Base-by-base conservation (phyloP, 2,329 filamentous ascomycete species). In the Xylariaceae sp. region DNA sequence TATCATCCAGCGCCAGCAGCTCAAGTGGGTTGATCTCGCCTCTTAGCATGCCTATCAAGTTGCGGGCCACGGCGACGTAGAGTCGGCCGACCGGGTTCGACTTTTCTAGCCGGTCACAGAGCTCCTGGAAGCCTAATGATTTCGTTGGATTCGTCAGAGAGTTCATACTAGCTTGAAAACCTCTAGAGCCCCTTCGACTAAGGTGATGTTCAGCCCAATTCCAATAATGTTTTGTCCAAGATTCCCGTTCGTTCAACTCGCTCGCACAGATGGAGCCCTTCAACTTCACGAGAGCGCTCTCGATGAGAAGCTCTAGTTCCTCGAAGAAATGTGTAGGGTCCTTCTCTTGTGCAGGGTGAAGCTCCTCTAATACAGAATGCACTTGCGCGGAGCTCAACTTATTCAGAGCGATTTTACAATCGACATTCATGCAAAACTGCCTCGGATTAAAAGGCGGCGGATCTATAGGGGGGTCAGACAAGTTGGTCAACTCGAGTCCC, bases 361-460 rank as follows among this genome's bases (percentile, higher is more conserved):
- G 7, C 15, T 32, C n/a, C 11, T 43, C 33, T 5, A 56, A 20
- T 10, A 49, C 11, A 4, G 36, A 13, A 15, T 10, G 24, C 13
- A 44, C n/a, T 6, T 49, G 41, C 6, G 2, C 13, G 13, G 16
- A 3, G 13, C 33, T 44, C 20, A 53, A n/a, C 39, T 35, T 58
- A 23, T 50, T 20, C 2, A 58, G 21, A 4, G 49, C 44, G 2
- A 41, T 8, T 29, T 59, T 57, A 26, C 26, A 46, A 15, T 59
- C 57, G 3, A 61, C n/a, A 16, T 21, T 35, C 51, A 59, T 53
- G 16, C 24, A 55, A 24, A 51, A 55, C 9, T 57, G 50, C n/a
- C 27, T 24, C 4, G 58, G 50, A 23, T 39, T 53, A 8, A 43
- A 15, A 16, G 40, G 15, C 4, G 18, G 8, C 16, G 23, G 26